Evolutionary conservation across 768 basidiomycete species (phyloP).

Genomic region (Auricularia heimuer): DNA sequence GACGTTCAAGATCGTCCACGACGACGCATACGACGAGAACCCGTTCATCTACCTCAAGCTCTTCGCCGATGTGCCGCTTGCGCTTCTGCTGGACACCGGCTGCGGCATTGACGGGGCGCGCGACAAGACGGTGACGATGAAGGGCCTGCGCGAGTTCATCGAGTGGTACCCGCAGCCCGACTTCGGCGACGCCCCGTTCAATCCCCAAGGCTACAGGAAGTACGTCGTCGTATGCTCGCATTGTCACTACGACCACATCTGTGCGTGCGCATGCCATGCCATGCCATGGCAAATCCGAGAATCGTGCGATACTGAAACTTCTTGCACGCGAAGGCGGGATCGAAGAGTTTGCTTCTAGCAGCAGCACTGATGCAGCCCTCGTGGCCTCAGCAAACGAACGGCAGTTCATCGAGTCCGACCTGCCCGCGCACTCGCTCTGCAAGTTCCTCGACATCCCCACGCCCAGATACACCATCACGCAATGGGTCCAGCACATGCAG

Average conservation of each 20-base stretch:
- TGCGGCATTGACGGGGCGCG: slow-evolving; percentile 33
- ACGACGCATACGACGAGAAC: slow-evolving; percentile 42
- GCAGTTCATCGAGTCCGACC: slow-evolving; percentile 31
- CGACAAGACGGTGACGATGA: slow-evolving; percentile 31
- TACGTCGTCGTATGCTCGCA: slow-evolving; percentile 44
- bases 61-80: slow-evolving; percentile 26
- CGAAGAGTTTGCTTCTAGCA: slow-evolving; percentile 34
- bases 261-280: slow-evolving; percentile 24
- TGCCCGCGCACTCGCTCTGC: slow-evolving; percentile 42
- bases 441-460: slow-evolving; percentile 28
- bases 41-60: slow-evolving; percentile 47
- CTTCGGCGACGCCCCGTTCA: slow-evolving; percentile 35
- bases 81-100: slow-evolving; percentile 46
- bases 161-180: slow-evolving; percentile 35
- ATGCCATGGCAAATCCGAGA: too few relatives aligned
- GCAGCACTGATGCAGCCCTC: slow-evolving; percentile 24
- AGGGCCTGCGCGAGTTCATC: slow-evolving; percentile 38
- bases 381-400: slow-evolving; percentile 40
- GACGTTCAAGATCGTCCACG: slow-evolving; percentile 36
- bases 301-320: background rate
- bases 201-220: slow-evolving; percentile 28
- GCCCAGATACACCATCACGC: slow-evolving; percentile 35
- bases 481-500: background rate
- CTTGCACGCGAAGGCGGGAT: slow-evolving; percentile 29
- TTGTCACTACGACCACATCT: slow-evolving; percentile 51